Percentiles rank a stretch among this genome's conserved stretches.
Evolutionary conservation across 768 basidiomycete species (phyloP).

Genomic region (Tulasnella sp.): DNA sequence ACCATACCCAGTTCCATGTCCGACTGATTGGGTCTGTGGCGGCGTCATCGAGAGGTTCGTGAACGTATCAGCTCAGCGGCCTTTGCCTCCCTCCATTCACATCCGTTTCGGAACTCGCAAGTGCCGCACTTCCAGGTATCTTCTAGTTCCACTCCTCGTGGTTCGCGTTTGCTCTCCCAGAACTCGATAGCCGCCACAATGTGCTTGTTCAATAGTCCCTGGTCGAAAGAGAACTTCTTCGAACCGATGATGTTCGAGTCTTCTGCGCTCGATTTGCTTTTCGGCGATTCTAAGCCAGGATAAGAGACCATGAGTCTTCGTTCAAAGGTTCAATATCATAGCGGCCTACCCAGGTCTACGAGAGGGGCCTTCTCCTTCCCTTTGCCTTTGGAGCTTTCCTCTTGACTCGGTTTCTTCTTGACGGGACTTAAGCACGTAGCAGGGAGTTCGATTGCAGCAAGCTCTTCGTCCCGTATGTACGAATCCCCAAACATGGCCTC

Average conservation of each 20-base stretch:
- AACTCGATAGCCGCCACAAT: slow-evolving; percentile 22
- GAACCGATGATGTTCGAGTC: slow-evolving; percentile 22
- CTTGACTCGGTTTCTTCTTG: neutral
- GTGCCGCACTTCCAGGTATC: slow-evolving; percentile 24
- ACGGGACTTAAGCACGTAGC: neutral
- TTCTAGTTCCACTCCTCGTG: slow-evolving; percentile 23
- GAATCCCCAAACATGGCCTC: neutral
- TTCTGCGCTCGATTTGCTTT: neutral
- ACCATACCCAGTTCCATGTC: neutral
- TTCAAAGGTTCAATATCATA: neutral
- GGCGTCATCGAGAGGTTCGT: neutral
- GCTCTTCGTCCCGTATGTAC: neutral
- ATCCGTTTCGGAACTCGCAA: slow-evolving; percentile 29
- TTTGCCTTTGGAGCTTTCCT: neutral
- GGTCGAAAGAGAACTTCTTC: slow-evolving; percentile 22
- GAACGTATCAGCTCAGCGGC: neutral
- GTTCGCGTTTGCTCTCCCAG: slow-evolving; percentile 25
- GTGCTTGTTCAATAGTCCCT: slow-evolving; percentile 19
- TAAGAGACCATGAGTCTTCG: neutral
- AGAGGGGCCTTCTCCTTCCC: neutral
- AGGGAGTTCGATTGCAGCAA: neutral
- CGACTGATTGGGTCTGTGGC: neutral
- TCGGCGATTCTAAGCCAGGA: neutral
- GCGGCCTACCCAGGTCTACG: neutral
- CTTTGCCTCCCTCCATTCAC: slow-evolving; percentile 26